Evolutionary conservation across 805 yeast species (phyloP), one percentile per base, ranked within the genome.

Genomic region (Nakazawaea wyomingensis): DNA sequence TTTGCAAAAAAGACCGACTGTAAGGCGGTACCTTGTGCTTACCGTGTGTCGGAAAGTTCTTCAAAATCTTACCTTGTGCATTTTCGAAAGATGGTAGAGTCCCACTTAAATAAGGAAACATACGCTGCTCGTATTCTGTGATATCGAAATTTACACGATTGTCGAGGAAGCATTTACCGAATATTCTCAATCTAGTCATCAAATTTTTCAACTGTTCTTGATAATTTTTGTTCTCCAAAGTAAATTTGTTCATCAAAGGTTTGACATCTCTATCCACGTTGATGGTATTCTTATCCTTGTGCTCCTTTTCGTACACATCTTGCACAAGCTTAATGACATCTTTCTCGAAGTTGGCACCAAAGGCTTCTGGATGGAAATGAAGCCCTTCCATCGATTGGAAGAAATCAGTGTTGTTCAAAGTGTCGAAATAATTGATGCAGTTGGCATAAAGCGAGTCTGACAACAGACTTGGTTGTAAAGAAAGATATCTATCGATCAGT

Each of bases 51-150:
- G 45, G 45, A 14, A 42, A 35, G n/a, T 29, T n/a, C 14, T 13
- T 13, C 18, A 31, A 28, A 6, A 13, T 6, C 14, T 33, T 10
- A 19, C 40, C 37, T 4, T 64, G 59, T 56, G 60, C 69, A 36
- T 64, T 53, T 33, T 61, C 61, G 49, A 59, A 70, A 8, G 54
- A 51, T 5, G 78, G 77, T 22, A 55, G 55, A 26, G 54, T 41
- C 28, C 60, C 60, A 1, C 69, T 56, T 31, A 72, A 51, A 74
- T 74, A 72, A 1, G 68, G 70, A 46, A 68, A 71, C 14, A 71
- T 49, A 21, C 55, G 45, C 5, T 53, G 29, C 20, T 44, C 47
- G 18, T 31, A 36, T 1, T 31, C 17, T 4, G 11, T 14, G 14
- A 14, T 21, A 11, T 35, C 31, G 19, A 18, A 32, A 11, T 36